Evolutionary conservation across 2,329 filamentous ascomycete genomes (phyloP).

Genomic region (Arachnomyces sp.): DNA sequence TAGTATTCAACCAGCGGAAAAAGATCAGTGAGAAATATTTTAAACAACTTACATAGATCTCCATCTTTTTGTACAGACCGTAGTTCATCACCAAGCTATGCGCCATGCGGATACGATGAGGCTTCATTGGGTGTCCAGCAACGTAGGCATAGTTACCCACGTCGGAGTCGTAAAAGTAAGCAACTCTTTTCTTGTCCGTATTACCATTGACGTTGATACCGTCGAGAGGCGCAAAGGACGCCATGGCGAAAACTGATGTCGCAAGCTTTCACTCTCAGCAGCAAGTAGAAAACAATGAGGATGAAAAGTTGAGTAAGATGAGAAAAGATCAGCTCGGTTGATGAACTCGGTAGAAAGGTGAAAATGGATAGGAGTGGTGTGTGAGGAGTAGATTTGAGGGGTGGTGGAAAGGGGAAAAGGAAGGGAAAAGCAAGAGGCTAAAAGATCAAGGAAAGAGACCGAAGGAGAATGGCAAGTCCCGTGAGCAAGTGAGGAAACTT

Average conservation of each 20-base stretch:
- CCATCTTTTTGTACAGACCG: conserved; percentile 65
- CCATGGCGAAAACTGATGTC: conserved; percentile 34
- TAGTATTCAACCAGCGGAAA: conserved; percentile 1
- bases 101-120: conserved; percentile 60
- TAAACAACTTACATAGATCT: conserved; percentile 55
- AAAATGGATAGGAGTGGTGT: too few species aligned
- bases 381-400: too few species aligned
- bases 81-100: conserved; percentile 64
- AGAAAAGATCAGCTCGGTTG: too few species aligned
- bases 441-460: too few species aligned
- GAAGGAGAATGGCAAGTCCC: too few species aligned
- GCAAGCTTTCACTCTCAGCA: conserved; percentile 5
- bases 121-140: conserved; percentile 61
- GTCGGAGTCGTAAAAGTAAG: conserved; percentile 97
- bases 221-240: conserved; percentile 49
- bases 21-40: not conserved
- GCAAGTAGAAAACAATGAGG: conserved; percentile 7
- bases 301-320: conserved; percentile 6
- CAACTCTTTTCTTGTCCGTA: conserved; percentile 68
- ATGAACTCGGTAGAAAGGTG: too few species aligned
- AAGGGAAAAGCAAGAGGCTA: too few species aligned
- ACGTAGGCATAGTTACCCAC: conserved; percentile 98
- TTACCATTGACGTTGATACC: conserved; percentile 43
- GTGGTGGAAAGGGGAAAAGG: too few species aligned
- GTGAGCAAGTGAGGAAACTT: not conserved